Conservation (phyloP, 2,329 filamentous ascomycete genomes). For the Epichloe gansuensis region DNA sequence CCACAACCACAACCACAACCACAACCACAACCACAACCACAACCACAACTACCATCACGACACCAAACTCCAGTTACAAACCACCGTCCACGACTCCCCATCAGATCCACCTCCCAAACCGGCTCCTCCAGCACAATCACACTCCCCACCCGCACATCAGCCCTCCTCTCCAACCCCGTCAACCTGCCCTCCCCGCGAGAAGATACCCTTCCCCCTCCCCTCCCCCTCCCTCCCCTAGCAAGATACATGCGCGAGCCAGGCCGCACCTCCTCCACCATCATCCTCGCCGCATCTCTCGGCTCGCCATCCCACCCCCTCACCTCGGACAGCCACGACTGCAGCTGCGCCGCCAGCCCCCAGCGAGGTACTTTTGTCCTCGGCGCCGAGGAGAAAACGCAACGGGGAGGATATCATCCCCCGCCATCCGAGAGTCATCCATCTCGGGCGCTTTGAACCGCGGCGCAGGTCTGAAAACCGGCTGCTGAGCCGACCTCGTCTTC, state of each 20-base stretch:
- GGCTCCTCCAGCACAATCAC: slow-evolving; percentile 23
- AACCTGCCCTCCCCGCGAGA: slow-evolving; percentile 25
- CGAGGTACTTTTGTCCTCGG: slow-evolving; percentile 22
- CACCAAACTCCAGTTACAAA: slow-evolving; percentile 23
- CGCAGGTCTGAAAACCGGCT: slow-evolving; percentile 26
- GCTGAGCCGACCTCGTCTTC: slow-evolving; percentile 8
- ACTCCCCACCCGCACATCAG: slow-evolving; percentile 17
- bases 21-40: too few species aligned
- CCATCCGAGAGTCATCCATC: slow-evolving; percentile 5
- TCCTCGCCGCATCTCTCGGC: slow-evolving; percentile 7
- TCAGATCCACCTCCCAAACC: slow-evolving; percentile 26
- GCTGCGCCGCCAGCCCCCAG: slow-evolving; percentile 26
- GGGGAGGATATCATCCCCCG: slow-evolving; percentile 14
- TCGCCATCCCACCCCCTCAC: slow-evolving; percentile 23
- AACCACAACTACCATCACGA: too few species aligned
- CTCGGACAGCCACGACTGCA: slow-evolving; percentile 30
- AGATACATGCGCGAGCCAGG: slow-evolving; percentile 25
- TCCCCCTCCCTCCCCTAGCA: slow-evolving; percentile 10
- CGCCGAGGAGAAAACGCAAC: slow-evolving; percentile 25
- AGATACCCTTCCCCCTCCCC: slow-evolving; percentile 15
- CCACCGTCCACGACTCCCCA: slow-evolving; percentile 24
- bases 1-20: too few species aligned
- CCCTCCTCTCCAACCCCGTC: slow-evolving; percentile 22
- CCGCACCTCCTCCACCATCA: slow-evolving; percentile 20
- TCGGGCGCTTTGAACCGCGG: slow-evolving; percentile 28